Conservation (phyloP, 1,139 yeast genomes). For the Meyerozyma sp. region DNA sequence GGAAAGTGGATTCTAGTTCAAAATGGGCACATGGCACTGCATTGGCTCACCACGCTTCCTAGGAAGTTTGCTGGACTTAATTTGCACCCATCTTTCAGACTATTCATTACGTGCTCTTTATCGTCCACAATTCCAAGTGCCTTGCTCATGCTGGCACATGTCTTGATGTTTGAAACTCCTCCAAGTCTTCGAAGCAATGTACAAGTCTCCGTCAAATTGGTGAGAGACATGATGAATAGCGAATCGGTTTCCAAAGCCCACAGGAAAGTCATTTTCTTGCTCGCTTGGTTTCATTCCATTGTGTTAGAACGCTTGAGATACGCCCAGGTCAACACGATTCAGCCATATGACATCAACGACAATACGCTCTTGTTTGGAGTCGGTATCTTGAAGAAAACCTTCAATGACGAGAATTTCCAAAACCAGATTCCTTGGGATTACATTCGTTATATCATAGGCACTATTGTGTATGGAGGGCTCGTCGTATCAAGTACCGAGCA, state of each 20-base stretch:
- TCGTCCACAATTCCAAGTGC: slow-evolving; percentile 48
- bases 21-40: slow-evolving; percentile 67
- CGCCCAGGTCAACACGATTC: slow-evolving; percentile 58
- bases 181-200: slow-evolving; percentile 55
- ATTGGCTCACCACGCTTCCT: slow-evolving; percentile 56
- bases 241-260: slow-evolving; percentile 36
- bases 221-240: slow-evolving; percentile 14
- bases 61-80: slow-evolving; percentile 30
- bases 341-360: slow-evolving; percentile 65
- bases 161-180: slow-evolving; percentile 55
- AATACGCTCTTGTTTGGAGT: background rate
- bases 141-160: slow-evolving; percentile 46
- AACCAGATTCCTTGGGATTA: slow-evolving; percentile 51
- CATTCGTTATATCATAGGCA: slow-evolving; percentile 44
- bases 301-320: slow-evolving; percentile 55
- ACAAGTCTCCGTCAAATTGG: slow-evolving; percentile 32
- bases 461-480: slow-evolving; percentile 58
- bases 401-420: background rate
- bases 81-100: slow-evolving; percentile 29
- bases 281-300: slow-evolving; percentile 68
- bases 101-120: slow-evolving; percentile 59
- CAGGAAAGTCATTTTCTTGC: slow-evolving; percentile 45
- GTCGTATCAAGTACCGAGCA: slow-evolving; percentile 3
- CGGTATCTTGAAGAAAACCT: background rate
- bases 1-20: slow-evolving; percentile 74